Evolutionary conservation across 257 asterid species (phyloP), one percentile per base, ranked within the genome.

Genomic region (Datura wrightii): DNA sequence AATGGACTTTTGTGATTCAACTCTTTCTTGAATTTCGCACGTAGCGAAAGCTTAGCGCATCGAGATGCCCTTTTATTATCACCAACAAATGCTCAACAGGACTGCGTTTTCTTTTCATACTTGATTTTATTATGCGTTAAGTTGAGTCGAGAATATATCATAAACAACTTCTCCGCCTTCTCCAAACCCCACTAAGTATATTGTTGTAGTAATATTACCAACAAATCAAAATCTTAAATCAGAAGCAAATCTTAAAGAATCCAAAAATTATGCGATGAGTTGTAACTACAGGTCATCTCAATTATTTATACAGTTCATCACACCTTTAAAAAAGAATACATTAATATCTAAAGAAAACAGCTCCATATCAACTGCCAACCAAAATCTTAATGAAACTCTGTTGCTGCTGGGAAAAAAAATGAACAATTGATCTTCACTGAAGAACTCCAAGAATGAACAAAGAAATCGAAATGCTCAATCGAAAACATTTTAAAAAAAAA

Each of bases 371-470:
- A 78, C 82, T 52, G 2, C 63, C 82, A 78, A 78, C 46, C 82
- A 78, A 31, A 24, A 31, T 52, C 82, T 34, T 52, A 78, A 31
- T 52, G 42, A 34, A 78, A 78, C 63, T 52, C 4, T 78, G 48
- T 78, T 78, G 63, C 82, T 78, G 31, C 34, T 50, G 31, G 31
- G 34, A 78, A 78, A 70, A 18, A 42, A 65, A 74, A 78, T 78
- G 31, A 78, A 78, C 82, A 78, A 78, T 78, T 78, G 19, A 78
- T 52, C 63, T 78, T 78, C 63, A 78, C 63, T 52, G 82, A 78
- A 78, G 82, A 78, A 78, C 48, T 78, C 82, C 82, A 52, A 78
- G 82, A 78, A 78, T 78, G 82, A 78, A 78, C 82, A 78, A 14
- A 78, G 82, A 52, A 78, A 78, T 78, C 2, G 10, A 78, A 78